Evolutionary conservation across 176 grass and related monocot species (phyloP).

Genomic region (Cymbopogon citratus): DNA sequence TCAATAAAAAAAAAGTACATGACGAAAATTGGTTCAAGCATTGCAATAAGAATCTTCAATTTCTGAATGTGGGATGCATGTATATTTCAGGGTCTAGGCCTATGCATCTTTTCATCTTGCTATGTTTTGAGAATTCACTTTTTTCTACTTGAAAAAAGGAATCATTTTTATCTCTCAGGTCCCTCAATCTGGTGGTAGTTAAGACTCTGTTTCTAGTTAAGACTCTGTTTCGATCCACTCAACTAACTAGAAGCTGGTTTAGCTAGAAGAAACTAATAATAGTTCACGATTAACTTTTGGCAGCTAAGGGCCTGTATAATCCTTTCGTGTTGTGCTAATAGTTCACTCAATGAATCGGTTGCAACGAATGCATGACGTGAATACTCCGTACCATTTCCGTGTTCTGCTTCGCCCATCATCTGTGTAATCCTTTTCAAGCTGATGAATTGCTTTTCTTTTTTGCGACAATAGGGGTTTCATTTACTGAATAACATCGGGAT

Average conservation of each 20-base stretch:
- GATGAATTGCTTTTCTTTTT: no score
- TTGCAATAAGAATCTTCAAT: neutral
- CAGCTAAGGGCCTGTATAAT: no score
- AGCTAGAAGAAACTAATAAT: no score
- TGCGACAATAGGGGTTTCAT: no score
- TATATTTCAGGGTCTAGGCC: neutral
- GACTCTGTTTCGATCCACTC: no score
- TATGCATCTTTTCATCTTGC: neutral
- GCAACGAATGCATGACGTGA: slow-evolving; percentile 2
- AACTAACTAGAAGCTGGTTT: no score
- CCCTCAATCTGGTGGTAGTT: neutral
- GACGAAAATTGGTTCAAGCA: neutral
- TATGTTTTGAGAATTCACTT: neutral
- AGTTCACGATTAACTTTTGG: no score
- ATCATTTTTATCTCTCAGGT: neutral
- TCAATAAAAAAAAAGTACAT: neutral
- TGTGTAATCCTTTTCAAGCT: neutral
- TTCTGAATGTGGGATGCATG: neutral
- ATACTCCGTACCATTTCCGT: neutral
- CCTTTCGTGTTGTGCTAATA: no score
- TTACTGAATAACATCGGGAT: no score
- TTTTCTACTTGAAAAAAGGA: neutral
- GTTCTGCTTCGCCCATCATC: neutral
- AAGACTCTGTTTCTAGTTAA: no score
- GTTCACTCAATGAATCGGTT: no score